Evolutionary conservation across 345 rosid species (phyloP), one percentile per base, ranked within the genome.

Genomic region (Sisymbrium altissimum): DNA sequence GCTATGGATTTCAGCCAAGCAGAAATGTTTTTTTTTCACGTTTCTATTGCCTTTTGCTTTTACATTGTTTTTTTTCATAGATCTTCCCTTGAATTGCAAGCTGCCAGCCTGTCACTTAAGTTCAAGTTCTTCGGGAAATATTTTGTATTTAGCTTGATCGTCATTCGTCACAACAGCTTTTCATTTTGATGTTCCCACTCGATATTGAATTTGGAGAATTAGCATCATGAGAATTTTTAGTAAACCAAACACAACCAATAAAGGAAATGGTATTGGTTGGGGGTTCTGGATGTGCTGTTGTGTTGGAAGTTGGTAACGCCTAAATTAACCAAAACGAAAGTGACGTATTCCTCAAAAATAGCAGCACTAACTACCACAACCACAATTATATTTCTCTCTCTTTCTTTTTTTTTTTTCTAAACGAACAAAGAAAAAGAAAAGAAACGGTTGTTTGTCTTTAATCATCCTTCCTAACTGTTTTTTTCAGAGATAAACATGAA

Each of bases 291-390:
- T 36, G 40, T 72, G 35, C 12, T 49, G 33, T 52, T 60, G 36
- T 53, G n/a, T 54, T 54, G 19, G 38, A 64, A 53, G 27, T 41
- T 53, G 58, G 14, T 50, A 66, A 66, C 32, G 3, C 39, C 79
- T 75, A 75, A 68, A 67, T 58, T 59, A 75, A 52, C 68, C 35
- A 39, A 59, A 72, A 32, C 15, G 27, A 65, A 61, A 54, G 59
- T 76, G 59, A 53, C 14, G 75, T 70, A 45, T 44, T 35, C 66
- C 71, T 35, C 40, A 35, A 76, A 63, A 69, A 36, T 76, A 69
- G 75, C 66, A 69, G 45, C 74, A 60, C 68, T 33, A 68, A 46
- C 52, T 13, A 56, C 33, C 30, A 36, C 78, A 63, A 68, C 73
- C 64, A 76, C 68, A 75, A 69, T 54, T 63, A 43, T 15, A 5